Conservation (phyloP, 1,284 basidiomycete species). For the Apiotrichum akiyoshidainum region DNA sequence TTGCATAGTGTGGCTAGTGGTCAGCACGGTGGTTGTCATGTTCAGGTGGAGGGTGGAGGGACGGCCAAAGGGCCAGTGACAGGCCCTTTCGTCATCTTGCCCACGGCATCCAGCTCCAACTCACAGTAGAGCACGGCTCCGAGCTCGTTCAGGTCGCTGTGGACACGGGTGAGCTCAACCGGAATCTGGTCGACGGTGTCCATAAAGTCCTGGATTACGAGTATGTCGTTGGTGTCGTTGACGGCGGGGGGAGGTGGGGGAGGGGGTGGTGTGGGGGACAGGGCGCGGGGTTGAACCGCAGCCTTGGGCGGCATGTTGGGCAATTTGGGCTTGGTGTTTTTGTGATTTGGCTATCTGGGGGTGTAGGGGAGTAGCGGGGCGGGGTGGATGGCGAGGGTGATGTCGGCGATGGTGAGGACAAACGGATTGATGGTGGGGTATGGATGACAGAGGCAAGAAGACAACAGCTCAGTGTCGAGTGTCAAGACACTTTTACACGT, state of each 20-base stretch:
- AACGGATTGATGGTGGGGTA: too few species aligned
- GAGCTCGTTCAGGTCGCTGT: constrained; percentile 93
- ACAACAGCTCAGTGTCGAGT: too few species aligned
- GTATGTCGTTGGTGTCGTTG: constrained; percentile 46
- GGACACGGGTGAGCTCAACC: constrained; percentile 86
- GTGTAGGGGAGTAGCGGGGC: too few species aligned
- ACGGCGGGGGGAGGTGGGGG: constrained; percentile 53
- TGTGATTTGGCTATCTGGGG: too few species aligned
- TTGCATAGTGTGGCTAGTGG: constrained; percentile 64
- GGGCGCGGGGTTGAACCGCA: constrained; percentile 21
- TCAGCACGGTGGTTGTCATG: constrained; percentile 7
- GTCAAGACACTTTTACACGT: too few species aligned
- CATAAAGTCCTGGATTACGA: constrained; percentile 68
- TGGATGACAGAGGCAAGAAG: too few species aligned
- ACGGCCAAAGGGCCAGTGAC: neutral
- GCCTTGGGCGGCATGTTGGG: constrained; percentile 40
- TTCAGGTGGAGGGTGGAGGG: constrained; percentile 1
- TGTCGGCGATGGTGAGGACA: too few species aligned
- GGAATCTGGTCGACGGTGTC: constrained; percentile 93
- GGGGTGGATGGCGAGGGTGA: too few species aligned
- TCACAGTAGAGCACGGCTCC: constrained; percentile 86
- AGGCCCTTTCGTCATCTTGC: neutral
- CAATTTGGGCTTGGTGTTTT: neutral
- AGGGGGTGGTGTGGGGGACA: constrained; percentile 58
- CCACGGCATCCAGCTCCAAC: constrained; percentile 18